Evolutionary conservation across 2,329 filamentous ascomycete genomes (phyloP).

Genomic region (Fusarium pilosicola): DNA sequence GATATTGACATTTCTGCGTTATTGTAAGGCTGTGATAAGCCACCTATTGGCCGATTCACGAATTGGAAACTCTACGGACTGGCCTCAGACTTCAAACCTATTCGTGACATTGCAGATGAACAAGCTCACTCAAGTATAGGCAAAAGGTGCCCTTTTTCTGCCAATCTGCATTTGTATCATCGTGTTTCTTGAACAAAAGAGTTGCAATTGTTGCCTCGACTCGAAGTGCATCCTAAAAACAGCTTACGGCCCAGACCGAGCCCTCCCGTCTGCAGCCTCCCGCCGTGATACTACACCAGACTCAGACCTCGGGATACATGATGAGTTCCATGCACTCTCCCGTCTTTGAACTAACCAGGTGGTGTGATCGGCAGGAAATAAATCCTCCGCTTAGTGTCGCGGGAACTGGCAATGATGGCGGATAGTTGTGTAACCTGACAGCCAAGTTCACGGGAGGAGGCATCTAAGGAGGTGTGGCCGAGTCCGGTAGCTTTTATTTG

Average conservation of each 20-base stretch:
- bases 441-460: constrained; percentile 22
- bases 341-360: background rate
- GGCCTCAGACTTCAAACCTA: background rate
- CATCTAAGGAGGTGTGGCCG: constrained; percentile 9
- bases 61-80: background rate
- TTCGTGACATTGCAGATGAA: background rate
- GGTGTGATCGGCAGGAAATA: background rate
- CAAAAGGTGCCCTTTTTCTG: too few species aligned
- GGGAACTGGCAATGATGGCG: constrained; percentile 7
- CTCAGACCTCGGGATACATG: background rate
- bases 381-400: background rate
- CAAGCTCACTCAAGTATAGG: background rate
- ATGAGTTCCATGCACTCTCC: constrained; percentile 13
- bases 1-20: background rate
- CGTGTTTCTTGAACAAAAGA: background rate
- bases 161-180: background rate
- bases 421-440: constrained; percentile 19
- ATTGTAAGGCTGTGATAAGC: background rate
- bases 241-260: background rate
- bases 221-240: background rate
- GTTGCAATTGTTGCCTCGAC: background rate
- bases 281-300: background rate
- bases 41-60: background rate
- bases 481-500: background rate
- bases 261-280: constrained; percentile 16